These are phyloP conservation scores for Hypoxylon sp. DNA, from an alignment of 2,329 filamentous ascomycete genomes.

Conservation along the genomic window DNA sequence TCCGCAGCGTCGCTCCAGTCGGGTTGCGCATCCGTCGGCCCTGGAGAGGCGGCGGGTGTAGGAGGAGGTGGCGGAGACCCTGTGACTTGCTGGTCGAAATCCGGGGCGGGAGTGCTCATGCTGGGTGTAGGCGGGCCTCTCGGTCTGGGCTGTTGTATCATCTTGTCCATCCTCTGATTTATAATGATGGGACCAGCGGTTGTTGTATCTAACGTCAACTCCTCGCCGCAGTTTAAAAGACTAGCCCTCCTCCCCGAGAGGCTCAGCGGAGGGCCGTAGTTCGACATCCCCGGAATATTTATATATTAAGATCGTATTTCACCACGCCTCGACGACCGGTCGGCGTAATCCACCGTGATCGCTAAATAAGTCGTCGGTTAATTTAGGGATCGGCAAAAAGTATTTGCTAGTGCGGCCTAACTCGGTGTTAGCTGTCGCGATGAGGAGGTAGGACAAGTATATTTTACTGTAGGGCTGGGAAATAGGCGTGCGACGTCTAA, in stretches of 20 bases:
- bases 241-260: conserved; percentile 75
- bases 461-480: conserved; percentile 1
- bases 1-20: conserved; percentile 85
- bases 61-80: conserved; percentile 75
- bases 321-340: conserved; percentile 10
- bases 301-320: conserved; percentile 32
- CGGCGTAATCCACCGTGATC: conserved; percentile 21
- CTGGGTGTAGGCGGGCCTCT: conserved; percentile 76
- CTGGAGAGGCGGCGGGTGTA: conserved; percentile 75
- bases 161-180: conserved; percentile 68
- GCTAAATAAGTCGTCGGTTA: conserved; percentile 14
- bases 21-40: conserved; percentile 71
- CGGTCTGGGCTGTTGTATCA: conserved; percentile 64
- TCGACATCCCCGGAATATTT: conserved; percentile 56
- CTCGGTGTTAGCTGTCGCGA: conserved; percentile 22
- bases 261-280: conserved; percentile 67
- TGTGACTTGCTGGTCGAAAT: conserved; percentile 73
- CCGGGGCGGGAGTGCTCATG: conserved; percentile 74
- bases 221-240: conserved; percentile 65
- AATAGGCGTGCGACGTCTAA: conserved; percentile 8
- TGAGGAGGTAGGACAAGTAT: conserved; percentile 7
- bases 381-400: conserved; percentile 4
- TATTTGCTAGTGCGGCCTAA: conserved; percentile 14
- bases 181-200: conserved; percentile 57
- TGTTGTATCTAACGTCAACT: conserved; percentile 68